Evolutionary conservation across 495 filamentous ascomycete genomes (phyloP), one percentile per base, ranked within the genome.

Genomic region (Annulohypoxylon nitens): DNA sequence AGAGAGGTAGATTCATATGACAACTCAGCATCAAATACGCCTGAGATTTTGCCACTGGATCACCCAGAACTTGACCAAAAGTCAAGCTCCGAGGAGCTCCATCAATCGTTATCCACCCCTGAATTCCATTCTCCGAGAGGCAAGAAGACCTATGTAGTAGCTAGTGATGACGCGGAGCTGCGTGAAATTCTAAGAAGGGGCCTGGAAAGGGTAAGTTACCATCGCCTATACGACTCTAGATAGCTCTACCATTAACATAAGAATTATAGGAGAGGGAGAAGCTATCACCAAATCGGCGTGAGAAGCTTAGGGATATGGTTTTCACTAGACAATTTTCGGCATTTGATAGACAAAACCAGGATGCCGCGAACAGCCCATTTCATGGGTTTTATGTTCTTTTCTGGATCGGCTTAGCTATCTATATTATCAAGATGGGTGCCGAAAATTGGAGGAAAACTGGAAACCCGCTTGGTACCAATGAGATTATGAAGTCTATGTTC

Each of bases 381-480:
- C 88, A 91, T 73, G 92, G 92, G 34, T 93, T 94, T 79, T 93
- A 92, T 70, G 91, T 89, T 1, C 85, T 94, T 4, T 93, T 93
- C 79, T 94, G 92, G 87, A 84, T 94, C 54, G 84, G 84, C 3
- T 88, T 92, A 67, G 83, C 83, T 23, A 77, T 93, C 55, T 81
- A 90, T 71, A 83, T 92, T 33, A 65, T 92, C 45, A 88, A 88
- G 75, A 82, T 91, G 36, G 88, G 83, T 7, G 88, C 88, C 60
- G 87, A 89, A 39, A 93, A 93, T 75, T 93, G 86, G 81, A 82
- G 84, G 47, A 76, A 78, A 18, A 81, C 89, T 66, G 92, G 92
- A 23, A 90, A 81, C 55, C 81, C 88, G 25, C 85, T 93, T 41
- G 92, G 90, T 2, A 85, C 81, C 11, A 90, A 90, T 63, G 89